Conservation (phyloP, 768 basidiomycete species). For the Tulasnella sp. region DNA sequence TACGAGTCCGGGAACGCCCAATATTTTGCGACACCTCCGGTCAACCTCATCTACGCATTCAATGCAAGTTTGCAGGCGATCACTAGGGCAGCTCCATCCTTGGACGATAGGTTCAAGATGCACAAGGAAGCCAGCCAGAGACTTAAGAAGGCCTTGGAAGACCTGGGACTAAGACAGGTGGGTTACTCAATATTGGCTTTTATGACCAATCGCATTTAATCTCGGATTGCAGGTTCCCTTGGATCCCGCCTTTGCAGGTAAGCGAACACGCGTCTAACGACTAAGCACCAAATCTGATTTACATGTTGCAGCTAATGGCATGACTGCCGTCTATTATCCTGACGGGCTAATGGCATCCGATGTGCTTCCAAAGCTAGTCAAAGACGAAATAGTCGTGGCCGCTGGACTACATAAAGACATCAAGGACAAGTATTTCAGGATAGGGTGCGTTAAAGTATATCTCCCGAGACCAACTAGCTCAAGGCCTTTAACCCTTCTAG, state of each 20-base stretch:
- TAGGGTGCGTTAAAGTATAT: slow-evolving; percentile 53
- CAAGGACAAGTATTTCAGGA: slow-evolving; percentile 89
- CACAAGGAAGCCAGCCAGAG: slow-evolving; percentile 67
- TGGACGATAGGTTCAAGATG: slow-evolving; percentile 71
- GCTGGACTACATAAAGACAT: slow-evolving; percentile 81
- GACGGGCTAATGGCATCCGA: slow-evolving; percentile 73
- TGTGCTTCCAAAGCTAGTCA: slow-evolving; percentile 66
- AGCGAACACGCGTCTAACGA: background rate
- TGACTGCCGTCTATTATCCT: slow-evolving; percentile 92
- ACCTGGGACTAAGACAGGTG: slow-evolving; percentile 66
- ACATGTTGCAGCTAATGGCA: slow-evolving; percentile 68
- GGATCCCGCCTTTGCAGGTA: slow-evolving; percentile 48
- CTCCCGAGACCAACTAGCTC: background rate
- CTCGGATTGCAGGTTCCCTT: slow-evolving; percentile 50
- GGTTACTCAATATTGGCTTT: background rate
- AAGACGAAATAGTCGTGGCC: slow-evolving; percentile 74
- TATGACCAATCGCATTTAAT: background rate
- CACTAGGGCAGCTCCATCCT: slow-evolving; percentile 55
- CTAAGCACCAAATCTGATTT: background rate
- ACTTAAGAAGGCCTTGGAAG: slow-evolving; percentile 62
- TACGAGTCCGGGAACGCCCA: slow-evolving; percentile 78
- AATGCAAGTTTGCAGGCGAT: slow-evolving; percentile 75
- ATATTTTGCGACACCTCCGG: slow-evolving; percentile 50
- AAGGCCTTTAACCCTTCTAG: slow-evolving; percentile 39
- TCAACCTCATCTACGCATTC: slow-evolving; percentile 91